Evolutionary conservation across 2,329 filamentous ascomycete species (phyloP), one percentile per base, ranked within the genome.

Genomic region (Cryphonectria nitschkei): DNA sequence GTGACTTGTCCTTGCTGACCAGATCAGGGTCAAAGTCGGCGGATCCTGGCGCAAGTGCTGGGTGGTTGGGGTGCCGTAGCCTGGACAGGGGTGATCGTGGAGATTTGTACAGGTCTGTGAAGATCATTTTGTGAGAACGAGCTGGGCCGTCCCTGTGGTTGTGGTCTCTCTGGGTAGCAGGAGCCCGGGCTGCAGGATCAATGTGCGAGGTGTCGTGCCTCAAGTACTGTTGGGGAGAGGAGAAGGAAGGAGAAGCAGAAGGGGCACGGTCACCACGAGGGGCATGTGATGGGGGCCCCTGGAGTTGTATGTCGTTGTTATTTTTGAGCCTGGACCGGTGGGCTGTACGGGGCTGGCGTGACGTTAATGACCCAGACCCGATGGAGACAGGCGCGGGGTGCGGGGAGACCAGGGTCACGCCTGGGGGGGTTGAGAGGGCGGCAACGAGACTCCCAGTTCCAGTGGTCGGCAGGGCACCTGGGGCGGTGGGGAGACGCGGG

Each of bases 21-120:
- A 91, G 82, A 76, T 91, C 89, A 29, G 87, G 84, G 72, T 90
- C 86, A 75, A 89, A 87, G 75, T 89, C 82, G 72, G 78, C 73
- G 75, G 78, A 75, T 75, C 77, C 73, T 60, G 73, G 73, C 32
- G 78, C 76, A n/a, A 79, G 72, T 62, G 76, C 77, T 14, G 76
- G 73, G 56, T 81, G 82, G 16, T 75, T 78, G 22, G 79, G 76
- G 68, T 81, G 82, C 52, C 86, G 85, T 70, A 88, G 78, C 76
- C 86, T 87, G 71, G 83, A 81, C 68, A 88, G 80, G 13, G 86
- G 85, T 56, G 84, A 85, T 76, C 84, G 85, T 56, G 86, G 84
- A 66, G 84, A 85, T 79, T 85, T 88, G 79, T 88, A 89, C 66
- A 89, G 81, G 76, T 88, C 87, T 71, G 86, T 87, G 78, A 89